These are phyloP conservation scores for Aureobasidium sp. DNA, from an alignment of 2,329 filamentous ascomycete species.

Conservation along the genomic window DNA sequence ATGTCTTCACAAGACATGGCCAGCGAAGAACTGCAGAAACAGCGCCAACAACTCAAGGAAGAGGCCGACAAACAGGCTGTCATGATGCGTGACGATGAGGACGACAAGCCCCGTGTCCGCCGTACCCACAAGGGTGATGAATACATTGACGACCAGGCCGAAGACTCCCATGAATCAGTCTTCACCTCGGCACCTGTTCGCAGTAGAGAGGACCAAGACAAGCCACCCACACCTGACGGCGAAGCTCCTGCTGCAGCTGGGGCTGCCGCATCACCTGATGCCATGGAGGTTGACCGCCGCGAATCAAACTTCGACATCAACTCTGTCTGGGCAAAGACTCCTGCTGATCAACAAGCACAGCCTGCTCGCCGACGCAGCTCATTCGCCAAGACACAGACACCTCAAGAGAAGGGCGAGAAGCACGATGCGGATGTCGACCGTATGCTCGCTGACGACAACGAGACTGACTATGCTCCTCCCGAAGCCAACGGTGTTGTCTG, in stretches of 20 bases:
- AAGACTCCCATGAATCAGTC: slow-evolving; percentile 32
- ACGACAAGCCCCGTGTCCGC: slow-evolving; percentile 65
- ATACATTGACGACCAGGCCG: slow-evolving; percentile 66
- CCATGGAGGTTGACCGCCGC: slow-evolving; percentile 33
- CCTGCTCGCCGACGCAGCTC: slow-evolving; percentile 38
- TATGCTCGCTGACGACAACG: slow-evolving; percentile 72
- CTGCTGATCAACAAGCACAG: slow-evolving; percentile 14
- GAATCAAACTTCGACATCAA: slow-evolving; percentile 62
- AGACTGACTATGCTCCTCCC: slow-evolving; percentile 72
- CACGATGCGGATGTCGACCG: slow-evolving; percentile 86
- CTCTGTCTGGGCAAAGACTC: slow-evolving; percentile 72
- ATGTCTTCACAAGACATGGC: slow-evolving; percentile 91
- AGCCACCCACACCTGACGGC: neutral
- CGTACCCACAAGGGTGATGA: slow-evolving; percentile 95
- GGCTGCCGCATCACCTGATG: slow-evolving; percentile 16
- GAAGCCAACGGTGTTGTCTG: slow-evolving; percentile 63
- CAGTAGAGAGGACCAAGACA: slow-evolving; percentile 28
- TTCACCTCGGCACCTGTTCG: slow-evolving; percentile 39
- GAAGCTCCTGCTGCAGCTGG: slow-evolving; percentile 15
- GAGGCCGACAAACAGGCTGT: slow-evolving; percentile 77
- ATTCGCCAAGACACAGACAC: slow-evolving; percentile 20
- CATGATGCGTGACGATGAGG: slow-evolving; percentile 60
- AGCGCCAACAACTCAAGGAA: slow-evolving; percentile 69
- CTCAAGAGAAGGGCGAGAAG: slow-evolving; percentile 46
- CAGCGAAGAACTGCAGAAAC: slow-evolving; percentile 75